Evolutionary conservation across 495 filamentous ascomycete species (phyloP).

Genomic region (Podospora pseudopauciseta): DNA sequence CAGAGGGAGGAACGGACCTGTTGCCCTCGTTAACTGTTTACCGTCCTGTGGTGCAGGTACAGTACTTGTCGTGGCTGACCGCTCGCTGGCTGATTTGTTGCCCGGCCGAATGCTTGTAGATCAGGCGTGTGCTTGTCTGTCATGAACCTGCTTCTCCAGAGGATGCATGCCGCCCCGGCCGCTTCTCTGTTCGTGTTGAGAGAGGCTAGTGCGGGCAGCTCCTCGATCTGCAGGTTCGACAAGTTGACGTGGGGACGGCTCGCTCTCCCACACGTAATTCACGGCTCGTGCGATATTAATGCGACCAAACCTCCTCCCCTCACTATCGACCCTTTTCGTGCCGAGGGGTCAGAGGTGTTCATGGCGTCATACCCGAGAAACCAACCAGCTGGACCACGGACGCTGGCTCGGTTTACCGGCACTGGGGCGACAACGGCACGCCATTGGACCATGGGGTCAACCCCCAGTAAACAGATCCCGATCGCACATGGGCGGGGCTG

Average conservation of each 20-base stretch:
- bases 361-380: not conserved
- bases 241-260: constrained; percentile 1
- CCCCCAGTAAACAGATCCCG: constrained; percentile 4
- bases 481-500: not conserved
- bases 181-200: not conserved
- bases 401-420: not conserved
- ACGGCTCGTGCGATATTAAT: constrained; percentile 3
- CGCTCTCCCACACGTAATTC: not conserved
- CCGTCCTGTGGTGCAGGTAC: not conserved
- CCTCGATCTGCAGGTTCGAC: constrained; percentile 1
- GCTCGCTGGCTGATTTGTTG: constrained; percentile 2
- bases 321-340: not conserved
- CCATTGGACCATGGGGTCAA: not conserved
- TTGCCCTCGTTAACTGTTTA: constrained; percentile 1
- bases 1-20: not conserved
- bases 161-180: not conserved
- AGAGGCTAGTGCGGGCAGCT: not conserved
- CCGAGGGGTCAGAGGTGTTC: not conserved
- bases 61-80: not conserved
- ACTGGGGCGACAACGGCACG: not conserved
- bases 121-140: not conserved
- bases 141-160: not conserved
- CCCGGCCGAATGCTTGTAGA: not conserved
- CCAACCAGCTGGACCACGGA: not conserved
- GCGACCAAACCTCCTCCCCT: not conserved